These are phyloP conservation scores for Barnettozyma sp. DNA, from an alignment of 805 yeast species.

Conservation along the genomic window DNA sequence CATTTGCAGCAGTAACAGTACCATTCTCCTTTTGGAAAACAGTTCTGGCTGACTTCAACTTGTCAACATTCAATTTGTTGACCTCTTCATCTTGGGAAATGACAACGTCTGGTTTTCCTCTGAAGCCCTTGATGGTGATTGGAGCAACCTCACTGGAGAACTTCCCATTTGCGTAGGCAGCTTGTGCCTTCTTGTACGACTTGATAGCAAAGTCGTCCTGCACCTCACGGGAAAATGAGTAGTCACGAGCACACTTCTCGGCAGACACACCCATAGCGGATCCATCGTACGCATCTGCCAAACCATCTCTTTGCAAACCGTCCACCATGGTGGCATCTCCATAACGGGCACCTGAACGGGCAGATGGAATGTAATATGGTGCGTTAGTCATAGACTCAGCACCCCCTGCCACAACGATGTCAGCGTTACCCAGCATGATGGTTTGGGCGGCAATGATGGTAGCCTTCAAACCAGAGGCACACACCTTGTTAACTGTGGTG, in stretches of 20 bases:
- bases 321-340: slow-evolving; percentile 79
- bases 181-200: slow-evolving; percentile 82
- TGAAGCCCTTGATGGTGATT: slow-evolving; percentile 77
- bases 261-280: slow-evolving; percentile 95
- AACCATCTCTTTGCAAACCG: slow-evolving; percentile 89
- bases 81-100: slow-evolving; percentile 81
- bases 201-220: slow-evolving; percentile 85
- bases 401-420: slow-evolving; percentile 93
- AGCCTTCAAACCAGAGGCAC: slow-evolving; percentile 94
- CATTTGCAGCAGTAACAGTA: slow-evolving; percentile 95
- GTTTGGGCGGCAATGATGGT: slow-evolving; percentile 87
- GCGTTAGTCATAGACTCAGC: slow-evolving; percentile 96
- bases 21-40: slow-evolving; percentile 93
- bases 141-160: slow-evolving; percentile 81
- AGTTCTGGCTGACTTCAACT: slow-evolving; percentile 78
- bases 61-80: slow-evolving; percentile 67
- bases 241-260: slow-evolving; percentile 89
- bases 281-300: slow-evolving; percentile 84
- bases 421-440: slow-evolving; percentile 82
- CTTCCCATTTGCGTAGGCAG: slow-evolving; percentile 75
- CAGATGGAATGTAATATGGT: slow-evolving; percentile 84
- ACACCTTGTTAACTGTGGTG: slow-evolving; percentile 90
- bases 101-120: slow-evolving; percentile 81
- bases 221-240: slow-evolving; percentile 67
- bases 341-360: slow-evolving; percentile 84